Evolutionary conservation across 2,329 filamentous ascomycete genomes (phyloP).

Genomic region (Saccharata proteae): DNA sequence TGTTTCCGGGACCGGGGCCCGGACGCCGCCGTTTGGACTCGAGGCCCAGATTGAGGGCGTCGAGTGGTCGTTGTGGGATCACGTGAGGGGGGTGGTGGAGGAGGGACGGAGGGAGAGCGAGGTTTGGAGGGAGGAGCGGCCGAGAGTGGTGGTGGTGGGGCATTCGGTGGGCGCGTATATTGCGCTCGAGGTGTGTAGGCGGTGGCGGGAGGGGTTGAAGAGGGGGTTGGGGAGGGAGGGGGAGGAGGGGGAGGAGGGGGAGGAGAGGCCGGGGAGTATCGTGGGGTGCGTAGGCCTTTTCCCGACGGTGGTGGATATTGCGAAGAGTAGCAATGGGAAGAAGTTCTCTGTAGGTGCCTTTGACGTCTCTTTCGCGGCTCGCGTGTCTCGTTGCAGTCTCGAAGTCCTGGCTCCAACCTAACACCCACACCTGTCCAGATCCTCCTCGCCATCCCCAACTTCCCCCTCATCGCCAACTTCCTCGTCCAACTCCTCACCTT

Average conservation of each 20-base stretch:
- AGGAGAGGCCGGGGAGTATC: conserved; percentile 1
- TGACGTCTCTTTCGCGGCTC: neutral
- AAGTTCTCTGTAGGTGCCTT: conserved; percentile 24
- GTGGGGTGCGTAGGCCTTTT: conserved; percentile 27
- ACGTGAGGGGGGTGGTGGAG: conserved; percentile 19
- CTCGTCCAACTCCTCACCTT: conserved; percentile 32
- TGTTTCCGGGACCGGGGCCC: conserved; percentile 8
- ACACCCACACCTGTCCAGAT: too few species aligned
- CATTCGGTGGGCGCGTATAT: conserved; percentile 38
- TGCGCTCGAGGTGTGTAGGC: conserved; percentile 28
- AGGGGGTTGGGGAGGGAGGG: conserved; percentile 17
- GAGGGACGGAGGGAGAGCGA: too few species aligned
- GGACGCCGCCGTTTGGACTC: conserved; percentile 28
- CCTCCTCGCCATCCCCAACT: conserved; percentile 6
- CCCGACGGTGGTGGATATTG: conserved; percentile 36
- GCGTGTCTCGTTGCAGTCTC: conserved; percentile 3
- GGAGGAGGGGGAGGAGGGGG: conserved; percentile 9
- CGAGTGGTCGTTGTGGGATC: conserved; percentile 28
- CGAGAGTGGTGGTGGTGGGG: conserved; percentile 28
- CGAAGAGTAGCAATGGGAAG: conserved; percentile 30
- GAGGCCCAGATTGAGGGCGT: conserved; percentile 40
- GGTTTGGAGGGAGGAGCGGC: conserved; percentile 8
- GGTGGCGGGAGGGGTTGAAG: conserved; percentile 16
- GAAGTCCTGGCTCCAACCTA: too few species aligned
- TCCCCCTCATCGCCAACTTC: conserved; percentile 17